Evolutionary conservation across 192 early-diverging fungal species (phyloP).

Genomic region (Gryganskiella cystojenkinii): DNA sequence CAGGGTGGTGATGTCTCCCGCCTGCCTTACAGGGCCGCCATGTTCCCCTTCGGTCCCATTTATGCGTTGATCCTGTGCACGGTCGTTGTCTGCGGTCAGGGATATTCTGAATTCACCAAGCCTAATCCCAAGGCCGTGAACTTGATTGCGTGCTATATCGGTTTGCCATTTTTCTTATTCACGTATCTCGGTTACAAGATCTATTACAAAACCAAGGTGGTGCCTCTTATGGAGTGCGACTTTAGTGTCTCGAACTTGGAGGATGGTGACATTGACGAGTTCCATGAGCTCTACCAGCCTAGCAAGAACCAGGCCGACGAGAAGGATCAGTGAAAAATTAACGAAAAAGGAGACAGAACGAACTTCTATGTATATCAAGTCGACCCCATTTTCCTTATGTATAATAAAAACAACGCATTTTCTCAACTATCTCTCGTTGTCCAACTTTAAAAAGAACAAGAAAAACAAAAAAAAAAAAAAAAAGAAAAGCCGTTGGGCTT

Average conservation of each 20-base stretch:
- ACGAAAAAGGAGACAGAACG: too few species aligned
- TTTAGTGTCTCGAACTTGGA: conserved; percentile 56
- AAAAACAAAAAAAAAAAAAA: too few species aligned
- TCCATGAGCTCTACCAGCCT: conserved; percentile 45
- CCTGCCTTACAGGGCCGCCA: conserved; percentile 80
- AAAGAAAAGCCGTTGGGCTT: too few species aligned
- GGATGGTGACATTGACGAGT: conserved; percentile 48
- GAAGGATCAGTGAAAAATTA: conserved; percentile 35
- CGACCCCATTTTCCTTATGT: too few species aligned
- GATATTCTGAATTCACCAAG: conserved; percentile 69
- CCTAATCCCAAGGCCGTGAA: conserved; percentile 64
- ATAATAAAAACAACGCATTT: too few species aligned
- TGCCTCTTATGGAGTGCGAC: conserved; percentile 71
- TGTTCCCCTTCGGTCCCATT: conserved; percentile 81
- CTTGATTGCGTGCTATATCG: conserved; percentile 68
- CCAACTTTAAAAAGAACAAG: too few species aligned
- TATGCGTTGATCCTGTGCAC: conserved; percentile 74
- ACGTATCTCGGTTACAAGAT: conserved; percentile 74
- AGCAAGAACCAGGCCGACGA: conserved; percentile 43
- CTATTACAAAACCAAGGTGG: conserved; percentile 68
- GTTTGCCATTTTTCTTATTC: conserved; percentile 69
- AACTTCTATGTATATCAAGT: too few species aligned
- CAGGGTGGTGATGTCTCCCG: conserved; percentile 70
- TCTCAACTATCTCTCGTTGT: too few species aligned
- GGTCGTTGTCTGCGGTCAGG: conserved; percentile 72